Evolutionary conservation across 306 rosid species (phyloP).

Genomic region (Rosa multiflora): DNA sequence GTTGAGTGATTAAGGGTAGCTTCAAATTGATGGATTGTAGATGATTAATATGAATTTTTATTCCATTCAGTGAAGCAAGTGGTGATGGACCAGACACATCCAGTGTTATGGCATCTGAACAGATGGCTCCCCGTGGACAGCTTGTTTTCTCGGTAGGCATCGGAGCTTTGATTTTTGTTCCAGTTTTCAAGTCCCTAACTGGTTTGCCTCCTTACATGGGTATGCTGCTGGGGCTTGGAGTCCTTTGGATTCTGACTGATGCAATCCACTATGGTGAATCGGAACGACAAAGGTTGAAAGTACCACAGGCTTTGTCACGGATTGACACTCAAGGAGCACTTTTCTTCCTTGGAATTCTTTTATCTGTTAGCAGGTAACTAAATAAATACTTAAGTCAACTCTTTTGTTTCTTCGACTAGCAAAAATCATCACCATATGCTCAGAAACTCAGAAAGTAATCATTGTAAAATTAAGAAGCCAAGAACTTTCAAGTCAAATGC

Average conservation of each 20-base stretch:
- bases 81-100: conserved; percentile 60
- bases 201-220: conserved; percentile 98
- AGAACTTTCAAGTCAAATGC: background rate
- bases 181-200: conserved; percentile 83
- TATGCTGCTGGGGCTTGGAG: conserved; percentile 87
- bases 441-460: background rate
- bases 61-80: conserved; percentile 70
- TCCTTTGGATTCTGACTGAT: conserved; percentile 95
- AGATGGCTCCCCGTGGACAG: conserved; percentile 92
- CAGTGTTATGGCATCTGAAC: conserved; percentile 68
- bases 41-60: conserved; percentile 28
- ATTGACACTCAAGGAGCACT: conserved; percentile 94
- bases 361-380: conserved; percentile 84
- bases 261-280: conserved; percentile 98
- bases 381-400: background rate
- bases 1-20: conserved; percentile 19
- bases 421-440: background rate
- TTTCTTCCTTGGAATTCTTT: conserved; percentile 92
- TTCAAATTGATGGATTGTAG: conserved; percentile 15
- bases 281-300: conserved; percentile 85
- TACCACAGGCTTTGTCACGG: conserved; percentile 91
- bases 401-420: background rate
- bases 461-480: background rate
- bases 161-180: conserved; percentile 88
- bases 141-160: conserved; percentile 86